Evolutionary conservation across 2,329 filamentous ascomycete genomes (phyloP), one percentile per base, ranked within the genome.

Genomic region (Madurella fahalii): DNA sequence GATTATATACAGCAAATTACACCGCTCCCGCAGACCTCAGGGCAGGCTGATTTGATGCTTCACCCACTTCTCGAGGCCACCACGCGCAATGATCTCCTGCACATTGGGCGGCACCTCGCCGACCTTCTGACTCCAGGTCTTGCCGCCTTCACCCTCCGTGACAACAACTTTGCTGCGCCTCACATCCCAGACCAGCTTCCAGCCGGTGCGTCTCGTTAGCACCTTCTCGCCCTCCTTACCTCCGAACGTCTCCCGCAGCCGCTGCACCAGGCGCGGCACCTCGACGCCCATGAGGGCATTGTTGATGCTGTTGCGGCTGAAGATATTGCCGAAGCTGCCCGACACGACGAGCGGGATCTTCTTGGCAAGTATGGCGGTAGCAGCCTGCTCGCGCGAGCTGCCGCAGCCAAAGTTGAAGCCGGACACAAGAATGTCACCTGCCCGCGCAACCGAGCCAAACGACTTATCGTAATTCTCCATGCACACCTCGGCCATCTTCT

Each of bases 321-420:
- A 95, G 68, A 93, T 95, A 72, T 90, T 94, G 52, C 86, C 84
- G 64, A 95, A 92, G 71, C 85, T 91, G 46, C 87, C 89, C 0
- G 87, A 79, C 0, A 95, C 84, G 1, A 95, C 89, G 2, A 95
- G 80, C 0, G 86, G 87, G 55, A 95, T 92, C 62, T 86, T 71
- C 72, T 86, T 90, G 15, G 90, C 90, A 1, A 95, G 76, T 52
- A 95, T 87, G 0, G 91, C 87, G 0, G 93, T 96, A 0, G 92
- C 92, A 5, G 90, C 90, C 70, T 96, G 90, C 70, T 96, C 92
- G 52, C 92, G 77, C 1, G 85, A 90, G 53, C 77, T 83, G 16
- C 91, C 91, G 61, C 85, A 90, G 46, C 93, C 93, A 67, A 96
- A 96, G 75, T 95, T 95, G 76, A 85, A 94, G 32, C 91, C 91